Evolutionary conservation across 2,329 filamentous ascomycete species (phyloP).

Genomic region (Cryphonectria radicalis): DNA sequence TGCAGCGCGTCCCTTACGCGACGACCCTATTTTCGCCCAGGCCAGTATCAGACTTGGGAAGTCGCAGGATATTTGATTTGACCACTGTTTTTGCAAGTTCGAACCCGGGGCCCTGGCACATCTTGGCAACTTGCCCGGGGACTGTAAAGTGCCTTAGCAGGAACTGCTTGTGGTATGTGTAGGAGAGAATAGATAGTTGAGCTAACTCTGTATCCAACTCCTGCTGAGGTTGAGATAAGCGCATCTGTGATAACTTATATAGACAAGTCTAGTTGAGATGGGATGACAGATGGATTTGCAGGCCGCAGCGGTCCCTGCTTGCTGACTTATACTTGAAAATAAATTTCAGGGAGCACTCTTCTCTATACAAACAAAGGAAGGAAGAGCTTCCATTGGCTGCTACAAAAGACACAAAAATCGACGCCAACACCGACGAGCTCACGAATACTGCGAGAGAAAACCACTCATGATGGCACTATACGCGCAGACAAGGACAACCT

Average conservation of each 20-base stretch:
- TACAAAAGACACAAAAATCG: neutral
- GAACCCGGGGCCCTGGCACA: neutral
- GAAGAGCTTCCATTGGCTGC: neutral
- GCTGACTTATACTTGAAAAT: no score
- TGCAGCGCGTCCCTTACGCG: conserved; percentile 2
- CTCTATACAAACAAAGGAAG: neutral
- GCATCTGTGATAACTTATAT: neutral
- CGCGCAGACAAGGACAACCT: conserved; percentile 15
- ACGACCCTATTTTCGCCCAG: neutral
- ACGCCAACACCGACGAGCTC: neutral
- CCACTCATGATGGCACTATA: conserved; percentile 15
- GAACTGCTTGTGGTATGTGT: neutral
- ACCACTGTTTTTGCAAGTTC: neutral
- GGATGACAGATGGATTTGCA: neutral
- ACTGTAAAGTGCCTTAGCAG: neutral
- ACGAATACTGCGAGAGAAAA: conserved; percentile 11
- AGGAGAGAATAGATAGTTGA: neutral
- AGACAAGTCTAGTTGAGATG: neutral
- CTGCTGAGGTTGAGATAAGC: neutral
- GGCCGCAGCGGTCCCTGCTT: neutral
- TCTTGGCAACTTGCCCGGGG: neutral
- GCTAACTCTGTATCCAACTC: neutral
- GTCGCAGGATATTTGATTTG: neutral
- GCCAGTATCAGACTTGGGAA: neutral
- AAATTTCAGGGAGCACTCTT: no score